Percentiles rank a stretch among this genome's conserved stretches.
These are phyloP conservation scores for Plantago coronopus DNA, from an alignment of 305 asterid genomes.

Conservation along the genomic window DNA sequence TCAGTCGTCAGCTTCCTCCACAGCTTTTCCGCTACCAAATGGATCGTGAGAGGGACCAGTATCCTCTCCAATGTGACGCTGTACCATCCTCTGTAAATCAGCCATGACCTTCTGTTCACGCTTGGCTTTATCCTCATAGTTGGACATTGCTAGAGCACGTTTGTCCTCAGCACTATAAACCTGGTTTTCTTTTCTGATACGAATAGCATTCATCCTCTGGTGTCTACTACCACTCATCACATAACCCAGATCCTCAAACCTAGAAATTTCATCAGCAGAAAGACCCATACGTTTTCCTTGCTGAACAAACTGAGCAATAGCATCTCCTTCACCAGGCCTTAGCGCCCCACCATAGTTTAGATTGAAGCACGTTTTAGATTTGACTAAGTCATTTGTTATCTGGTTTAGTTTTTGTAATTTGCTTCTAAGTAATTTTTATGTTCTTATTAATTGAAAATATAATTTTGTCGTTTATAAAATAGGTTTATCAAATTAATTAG, in stretches of 20 bases:
- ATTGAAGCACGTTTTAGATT: no score
- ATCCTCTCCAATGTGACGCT: slow-evolving; percentile 91
- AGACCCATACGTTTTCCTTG: slow-evolving; percentile 99
- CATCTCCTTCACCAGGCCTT: slow-evolving; percentile 99
- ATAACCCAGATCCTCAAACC: slow-evolving; percentile 86
- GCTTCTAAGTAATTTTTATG: no score
- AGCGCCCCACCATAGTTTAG: slow-evolving; percentile 98
- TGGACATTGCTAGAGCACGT: slow-evolving; percentile 94
- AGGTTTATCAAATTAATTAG: no score
- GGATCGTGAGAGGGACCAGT: slow-evolving; percentile 88
- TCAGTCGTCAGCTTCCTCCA: slow-evolving; percentile 61
- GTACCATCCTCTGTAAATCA: slow-evolving; percentile 93
- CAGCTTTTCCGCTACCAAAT: slow-evolving; percentile 52
- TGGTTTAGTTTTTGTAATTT: no score
- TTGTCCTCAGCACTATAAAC: slow-evolving; percentile 98
- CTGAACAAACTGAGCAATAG: slow-evolving; percentile 96
- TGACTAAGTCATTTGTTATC: no score
- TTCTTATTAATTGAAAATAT: no score
- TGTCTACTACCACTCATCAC: slow-evolving; percentile 99
- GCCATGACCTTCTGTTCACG: slow-evolving; percentile 99
- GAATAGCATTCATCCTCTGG: slow-evolving; percentile 99
- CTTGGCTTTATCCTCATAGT: slow-evolving; percentile 97
- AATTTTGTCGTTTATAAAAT: no score
- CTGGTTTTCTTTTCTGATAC: slow-evolving; percentile 97
- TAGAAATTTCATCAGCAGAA: slow-evolving; percentile 89